Base-by-base conservation (phyloP, 805 yeast genomes). In the Saturnispora besseyi region DNA sequence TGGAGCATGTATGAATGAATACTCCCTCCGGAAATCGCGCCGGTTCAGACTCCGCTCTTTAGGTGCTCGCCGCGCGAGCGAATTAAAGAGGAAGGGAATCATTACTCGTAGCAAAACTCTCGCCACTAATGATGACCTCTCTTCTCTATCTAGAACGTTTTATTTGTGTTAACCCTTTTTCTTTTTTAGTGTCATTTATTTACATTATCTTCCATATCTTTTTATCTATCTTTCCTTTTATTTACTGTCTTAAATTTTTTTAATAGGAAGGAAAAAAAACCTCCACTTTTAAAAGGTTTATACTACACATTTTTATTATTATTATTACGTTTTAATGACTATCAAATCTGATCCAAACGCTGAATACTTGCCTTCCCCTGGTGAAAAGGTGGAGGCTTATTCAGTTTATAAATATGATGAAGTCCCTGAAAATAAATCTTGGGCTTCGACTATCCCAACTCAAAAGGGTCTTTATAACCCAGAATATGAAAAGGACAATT, bases 391-490 rank as follows among this genome's bases (percentile, higher is more conserved):
- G 22, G 64, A 61, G 44, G 46, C 62, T n/a, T 62, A 63, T 51
- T 64, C 72, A 4, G 73, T 81, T 48, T 84, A 79, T 68, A 57
- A 74, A 36, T 87, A 87, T 67, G 88, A 85, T 59, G 91, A 85
- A 63, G 74, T 78, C 29, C 82, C 87, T 31, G 82, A 77, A 57
- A 87, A 89, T 75, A 79, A 72, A 58, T 84, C 96, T 3, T 91
- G 98, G 98, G 97, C 97, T 24, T 79, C 84, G 44, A 76, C 93
- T 9, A 74, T 91, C 56, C 98, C 98, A 44, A 77, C 78, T 42
- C 81, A 81, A 57, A 84, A 89, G 69, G 98, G 96, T 34, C 80
- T 91, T 48, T 91, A 91, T 69, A 87, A 93, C 66, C 99, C 98
- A 10, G 93, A 86, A 51, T 79, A 75, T 59, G 99, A 91, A 67